Evolutionary conservation across 352 stramenopile genomes (phyloP), one percentile per base, ranked within the genome.

Genomic region (Phytophthora aleatoria): DNA sequence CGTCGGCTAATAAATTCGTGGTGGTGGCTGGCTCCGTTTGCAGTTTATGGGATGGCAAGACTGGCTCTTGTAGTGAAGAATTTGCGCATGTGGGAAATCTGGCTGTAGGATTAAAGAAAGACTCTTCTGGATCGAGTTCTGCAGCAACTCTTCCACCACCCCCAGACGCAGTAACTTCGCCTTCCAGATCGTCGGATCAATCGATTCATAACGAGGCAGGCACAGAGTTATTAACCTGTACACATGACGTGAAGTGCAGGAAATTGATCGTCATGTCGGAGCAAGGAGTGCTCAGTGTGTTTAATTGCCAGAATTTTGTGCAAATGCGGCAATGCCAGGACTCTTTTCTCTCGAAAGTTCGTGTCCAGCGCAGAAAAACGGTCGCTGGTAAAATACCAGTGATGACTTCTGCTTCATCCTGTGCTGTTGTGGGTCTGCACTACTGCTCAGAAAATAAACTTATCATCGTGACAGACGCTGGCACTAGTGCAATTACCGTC

Each of bases 371-470:
- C 0, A 30, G 15, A 51, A 43, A 13, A 27, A 60, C 50, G 13
- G 38, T 28, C 30, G n/a, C 27, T 3, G 28, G 35, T 24, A 64
- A 58, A 42, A 1, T 35, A 8, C 61, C 61, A 57, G 3, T 43
- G 61, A 38, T 39, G 50, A 41, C 15, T 33, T 51, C 61, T 39
- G 65, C 69, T 4, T 49, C 61, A 11, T 74, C 76, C 0, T 89
- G 81, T 43, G 76, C 74, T 30, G 73, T 91, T 13, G 69, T 83
- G 5, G 76, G 80, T 2, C 38, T 92, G 2, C 81, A 92, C 38
- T 92, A 92, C 56, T 90, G 83, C 63, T 91, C 81, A 0, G 76
- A 78, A 7, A 92, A 92, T 65, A 92, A 90, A 52, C 69, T 92
- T 5, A 76, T 92, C 15, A 65, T 92, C 33, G 62, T 74, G 2